Evolutionary conservation across 2,329 filamentous ascomycete genomes (phyloP).

Genomic region (Blastomyces emzantsi): DNA sequence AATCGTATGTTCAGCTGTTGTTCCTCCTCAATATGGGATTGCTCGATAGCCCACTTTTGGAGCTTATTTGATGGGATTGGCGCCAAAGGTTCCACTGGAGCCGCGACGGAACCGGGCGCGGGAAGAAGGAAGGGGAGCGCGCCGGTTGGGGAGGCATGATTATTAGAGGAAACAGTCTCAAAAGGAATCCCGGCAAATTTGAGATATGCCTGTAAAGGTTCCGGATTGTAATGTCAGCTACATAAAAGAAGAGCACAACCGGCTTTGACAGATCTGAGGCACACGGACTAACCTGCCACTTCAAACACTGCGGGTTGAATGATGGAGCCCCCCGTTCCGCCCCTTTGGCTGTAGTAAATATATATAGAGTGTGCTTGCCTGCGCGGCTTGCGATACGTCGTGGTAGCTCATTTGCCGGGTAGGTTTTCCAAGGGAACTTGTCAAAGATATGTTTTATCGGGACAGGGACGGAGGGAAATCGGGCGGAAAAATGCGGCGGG

Average conservation of each 20-base stretch:
- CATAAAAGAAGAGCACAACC: no score
- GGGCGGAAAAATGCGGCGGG: slow-evolving; percentile 18
- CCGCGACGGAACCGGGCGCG: slow-evolving; percentile 13
- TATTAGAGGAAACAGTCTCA: slow-evolving; percentile 62
- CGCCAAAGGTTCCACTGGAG: slow-evolving; percentile 31
- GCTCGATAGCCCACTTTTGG: slow-evolving; percentile 56
- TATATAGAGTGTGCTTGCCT: slow-evolving; percentile 55
- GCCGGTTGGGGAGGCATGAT: slow-evolving; percentile 86
- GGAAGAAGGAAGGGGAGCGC: slow-evolving; percentile 81
- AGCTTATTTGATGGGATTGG: slow-evolving; percentile 58
- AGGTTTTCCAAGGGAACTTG: slow-evolving; percentile 66
- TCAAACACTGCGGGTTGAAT: slow-evolving; percentile 87
- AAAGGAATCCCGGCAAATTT: slow-evolving; percentile 65
- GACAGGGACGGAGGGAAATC: slow-evolving; percentile 46
- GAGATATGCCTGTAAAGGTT: slow-evolving; percentile 60
- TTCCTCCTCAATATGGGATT: slow-evolving; percentile 37
- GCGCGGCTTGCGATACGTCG: slow-evolving; percentile 44
- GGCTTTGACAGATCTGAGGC: neutral
- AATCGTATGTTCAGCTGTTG: slow-evolving; percentile 49
- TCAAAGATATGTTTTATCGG: slow-evolving; percentile 79
- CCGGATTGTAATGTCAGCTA: neutral
- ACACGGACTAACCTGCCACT: slow-evolving; percentile 69
- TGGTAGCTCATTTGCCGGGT: slow-evolving; percentile 67
- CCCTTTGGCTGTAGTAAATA: slow-evolving; percentile 63
- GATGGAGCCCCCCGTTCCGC: slow-evolving; percentile 57